Evolutionary conservation across 371 early-diverging fungal genomes (phyloP).

Genomic region (Nematocida ironsii): DNA sequence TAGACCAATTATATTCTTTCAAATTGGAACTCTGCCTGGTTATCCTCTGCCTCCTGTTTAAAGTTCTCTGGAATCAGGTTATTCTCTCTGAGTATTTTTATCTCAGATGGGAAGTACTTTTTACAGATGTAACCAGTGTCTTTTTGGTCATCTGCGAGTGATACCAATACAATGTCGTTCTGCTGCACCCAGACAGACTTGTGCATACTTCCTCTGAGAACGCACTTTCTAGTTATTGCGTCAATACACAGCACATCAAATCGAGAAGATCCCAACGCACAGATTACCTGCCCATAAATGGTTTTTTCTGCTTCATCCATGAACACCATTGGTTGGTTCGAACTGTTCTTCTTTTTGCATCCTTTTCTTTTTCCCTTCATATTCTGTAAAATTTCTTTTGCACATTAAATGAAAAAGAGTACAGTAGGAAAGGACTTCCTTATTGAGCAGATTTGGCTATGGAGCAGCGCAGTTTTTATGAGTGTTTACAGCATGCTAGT

Average conservation of each 20-base stretch:
- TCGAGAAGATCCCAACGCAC: slow-evolving; percentile 93
- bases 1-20: slow-evolving; percentile 27
- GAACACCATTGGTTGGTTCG: slow-evolving; percentile 62
- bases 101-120: slow-evolving; percentile 94
- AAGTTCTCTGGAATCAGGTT: slow-evolving; percentile 86
- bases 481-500: slow-evolving; percentile 6
- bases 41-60: slow-evolving; percentile 55
- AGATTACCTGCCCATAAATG: slow-evolving; percentile 81
- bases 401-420: slow-evolving; percentile 17
- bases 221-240: slow-evolving; percentile 82
- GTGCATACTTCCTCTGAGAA: slow-evolving; percentile 91
- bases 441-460: slow-evolving; percentile 17
- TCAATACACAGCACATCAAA: slow-evolving; percentile 87
- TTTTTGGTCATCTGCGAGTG: slow-evolving; percentile 89
- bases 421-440: slow-evolving; percentile 15
- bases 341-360: slow-evolving; percentile 50
- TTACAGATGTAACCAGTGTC: slow-evolving; percentile 90
- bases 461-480: slow-evolving; percentile 26
- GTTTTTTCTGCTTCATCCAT: slow-evolving; percentile 64
- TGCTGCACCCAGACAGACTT: slow-evolving; percentile 88
- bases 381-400: slow-evolving; percentile 45
- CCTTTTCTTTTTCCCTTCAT: slow-evolving; percentile 55
- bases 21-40: slow-evolving; percentile 55
- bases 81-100: slow-evolving; percentile 83
- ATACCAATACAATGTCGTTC: slow-evolving; percentile 87